Evolutionary conservation across 176 grass and related monocot genomes (phyloP).

Genomic region (Eleusine coracana): DNA sequence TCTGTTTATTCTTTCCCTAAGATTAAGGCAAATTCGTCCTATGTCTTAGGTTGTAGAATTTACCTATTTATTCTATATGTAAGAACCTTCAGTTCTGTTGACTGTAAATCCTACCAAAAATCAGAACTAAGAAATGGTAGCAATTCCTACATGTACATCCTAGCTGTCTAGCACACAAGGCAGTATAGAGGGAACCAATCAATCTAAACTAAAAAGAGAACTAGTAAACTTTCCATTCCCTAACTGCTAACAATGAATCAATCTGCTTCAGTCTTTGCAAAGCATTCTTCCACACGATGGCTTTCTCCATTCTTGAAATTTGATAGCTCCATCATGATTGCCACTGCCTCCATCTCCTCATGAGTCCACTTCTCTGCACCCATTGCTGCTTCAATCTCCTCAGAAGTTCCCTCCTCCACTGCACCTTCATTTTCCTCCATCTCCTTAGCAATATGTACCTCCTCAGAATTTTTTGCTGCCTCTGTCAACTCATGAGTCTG

Average conservation of each 20-base stretch:
- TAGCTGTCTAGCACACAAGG: constrained; percentile 16
- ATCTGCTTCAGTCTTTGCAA: constrained; percentile 1
- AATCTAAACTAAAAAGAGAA: constrained; percentile 7
- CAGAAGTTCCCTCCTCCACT: background rate
- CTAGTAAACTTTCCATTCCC: background rate
- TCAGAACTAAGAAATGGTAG: background rate
- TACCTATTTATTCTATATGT: background rate
- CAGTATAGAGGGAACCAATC: background rate
- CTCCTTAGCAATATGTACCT: background rate
- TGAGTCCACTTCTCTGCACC: background rate
- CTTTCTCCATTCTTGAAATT: background rate
- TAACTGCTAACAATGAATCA: background rate
- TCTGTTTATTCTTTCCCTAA: background rate
- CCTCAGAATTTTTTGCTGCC: background rate
- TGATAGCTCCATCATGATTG: constrained; percentile 12
- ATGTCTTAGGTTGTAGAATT: background rate
- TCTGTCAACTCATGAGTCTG: background rate
- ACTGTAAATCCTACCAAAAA: background rate
- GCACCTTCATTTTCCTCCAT: background rate
- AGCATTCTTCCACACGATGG: background rate
- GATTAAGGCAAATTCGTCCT: background rate
- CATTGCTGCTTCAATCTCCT: background rate
- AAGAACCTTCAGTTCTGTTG: background rate
- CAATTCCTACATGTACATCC: background rate
- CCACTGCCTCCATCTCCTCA: background rate